These are phyloP conservation scores for Dalbergia cochinchinensis DNA, from an alignment of 306 rosid genomes.

Conservation along the genomic window DNA sequence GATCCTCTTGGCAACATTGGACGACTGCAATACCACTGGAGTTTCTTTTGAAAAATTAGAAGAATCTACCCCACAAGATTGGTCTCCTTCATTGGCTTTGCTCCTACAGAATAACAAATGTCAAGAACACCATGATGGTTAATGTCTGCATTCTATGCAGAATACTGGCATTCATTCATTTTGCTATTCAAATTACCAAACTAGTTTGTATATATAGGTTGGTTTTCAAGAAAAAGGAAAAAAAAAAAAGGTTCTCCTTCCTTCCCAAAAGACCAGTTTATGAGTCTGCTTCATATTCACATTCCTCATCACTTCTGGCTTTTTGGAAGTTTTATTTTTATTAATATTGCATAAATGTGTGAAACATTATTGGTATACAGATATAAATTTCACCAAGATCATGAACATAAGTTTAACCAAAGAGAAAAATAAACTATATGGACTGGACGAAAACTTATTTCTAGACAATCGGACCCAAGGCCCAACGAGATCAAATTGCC, in stretches of 20 bases:
- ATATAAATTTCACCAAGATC: neutral
- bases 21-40: conserved; percentile 45
- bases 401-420: neutral
- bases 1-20: conserved; percentile 60
- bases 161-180: neutral
- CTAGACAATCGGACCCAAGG: neutral
- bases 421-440: too few relatives aligned
- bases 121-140: conserved; percentile 27
- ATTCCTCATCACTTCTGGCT: neutral
- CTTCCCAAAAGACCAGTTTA: conserved; percentile 19
- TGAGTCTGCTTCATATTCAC: conserved; percentile 25
- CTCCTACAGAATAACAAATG: conserved; percentile 53
- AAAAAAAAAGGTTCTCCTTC: neutral
- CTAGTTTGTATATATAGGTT: neutral
- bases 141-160: conserved; percentile 23
- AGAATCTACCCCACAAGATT: conserved; percentile 45
- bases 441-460: neutral
- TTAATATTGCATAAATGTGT: neutral
- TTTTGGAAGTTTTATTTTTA: neutral
- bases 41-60: conserved; percentile 47
- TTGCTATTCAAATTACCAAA: neutral
- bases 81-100: conserved; percentile 55
- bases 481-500: neutral
- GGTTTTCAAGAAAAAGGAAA: neutral
- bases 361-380: neutral